Percentiles rank a stretch among this genome's conserved stretches.
phyloP scores from a whole-genome alignment of 2,329 filamentous ascomycete species.

The Didymosphaeria variabile region DNA sequence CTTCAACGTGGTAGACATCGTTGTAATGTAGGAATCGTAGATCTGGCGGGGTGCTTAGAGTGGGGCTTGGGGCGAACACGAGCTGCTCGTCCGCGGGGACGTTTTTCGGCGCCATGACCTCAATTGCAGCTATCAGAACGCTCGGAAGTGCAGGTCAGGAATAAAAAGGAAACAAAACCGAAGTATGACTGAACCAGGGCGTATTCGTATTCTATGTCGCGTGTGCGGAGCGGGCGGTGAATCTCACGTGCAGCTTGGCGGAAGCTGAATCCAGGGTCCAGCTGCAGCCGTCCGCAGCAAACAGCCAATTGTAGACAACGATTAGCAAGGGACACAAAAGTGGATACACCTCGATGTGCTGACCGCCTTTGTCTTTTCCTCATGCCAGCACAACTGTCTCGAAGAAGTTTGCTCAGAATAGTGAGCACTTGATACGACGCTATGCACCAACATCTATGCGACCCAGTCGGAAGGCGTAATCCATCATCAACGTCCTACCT shows the following conservation, averaged over 20 bases:
- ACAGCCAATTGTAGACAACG: slow-evolving; percentile 31
- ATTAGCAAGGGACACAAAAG: slow-evolving; percentile 29
- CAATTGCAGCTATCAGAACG: slow-evolving; percentile 13
- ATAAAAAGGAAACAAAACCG: neutral
- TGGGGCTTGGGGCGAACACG: slow-evolving; percentile 55
- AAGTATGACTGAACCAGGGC: neutral
- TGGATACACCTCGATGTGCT: neutral
- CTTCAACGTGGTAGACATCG: slow-evolving; percentile 90
- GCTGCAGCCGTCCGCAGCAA: slow-evolving; percentile 21
- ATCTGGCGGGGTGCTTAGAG: slow-evolving; percentile 65
- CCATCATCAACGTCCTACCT: neutral
- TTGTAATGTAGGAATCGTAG: slow-evolving; percentile 90
- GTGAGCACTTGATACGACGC: slow-evolving; percentile 1
- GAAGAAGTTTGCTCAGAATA: neutral
- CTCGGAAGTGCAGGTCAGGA: neutral
- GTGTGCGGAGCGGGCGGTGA: slow-evolving; percentile 12
- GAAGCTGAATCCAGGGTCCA: slow-evolving; percentile 41
- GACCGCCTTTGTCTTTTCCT: neutral
- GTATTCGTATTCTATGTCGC: slow-evolving; percentile 1
- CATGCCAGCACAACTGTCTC: neutral
- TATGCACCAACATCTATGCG: neutral
- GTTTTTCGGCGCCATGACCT: slow-evolving; percentile 37
- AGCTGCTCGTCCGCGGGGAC: slow-evolving; percentile 45
- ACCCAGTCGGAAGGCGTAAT: neutral
- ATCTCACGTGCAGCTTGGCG: slow-evolving; percentile 13